phyloP scores from a whole-genome alignment of 2,329 filamentous ascomycete genomes.

The Phaeosphaeria sp. region DNA sequence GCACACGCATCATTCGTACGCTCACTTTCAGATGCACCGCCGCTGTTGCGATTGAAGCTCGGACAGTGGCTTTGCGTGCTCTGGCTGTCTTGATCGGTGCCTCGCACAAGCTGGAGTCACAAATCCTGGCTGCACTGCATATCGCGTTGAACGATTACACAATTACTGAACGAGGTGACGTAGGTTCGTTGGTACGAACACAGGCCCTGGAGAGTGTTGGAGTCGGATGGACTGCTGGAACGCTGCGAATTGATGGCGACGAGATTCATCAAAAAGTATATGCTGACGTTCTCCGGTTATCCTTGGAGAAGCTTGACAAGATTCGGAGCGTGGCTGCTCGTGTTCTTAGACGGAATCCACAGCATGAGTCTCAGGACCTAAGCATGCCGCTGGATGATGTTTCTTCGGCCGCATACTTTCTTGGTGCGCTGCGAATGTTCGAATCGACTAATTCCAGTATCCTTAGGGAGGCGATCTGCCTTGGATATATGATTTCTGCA shows the following conservation, averaged over 20 bases:
- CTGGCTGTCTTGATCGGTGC: constrained; percentile 43
- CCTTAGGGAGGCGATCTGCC: constrained; percentile 58
- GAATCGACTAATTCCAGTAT: constrained; percentile 11
- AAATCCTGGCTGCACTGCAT: constrained; percentile 40
- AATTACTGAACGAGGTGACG: constrained; percentile 84
- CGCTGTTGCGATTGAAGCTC: constrained; percentile 51
- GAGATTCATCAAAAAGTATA: constrained; percentile 28
- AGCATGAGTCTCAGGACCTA: background rate
- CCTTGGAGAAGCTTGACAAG: constrained; percentile 88
- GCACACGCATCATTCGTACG: constrained; percentile 38
- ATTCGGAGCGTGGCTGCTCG: constrained; percentile 62
- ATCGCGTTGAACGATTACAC: constrained; percentile 83
- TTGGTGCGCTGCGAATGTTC: constrained; percentile 54
- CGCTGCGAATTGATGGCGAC: constrained; percentile 19
- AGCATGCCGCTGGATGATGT: constrained; percentile 43
- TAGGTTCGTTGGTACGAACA: constrained; percentile 84
- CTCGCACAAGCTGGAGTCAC: constrained; percentile 12
- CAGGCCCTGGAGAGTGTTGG: constrained; percentile 76
- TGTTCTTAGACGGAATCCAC: background rate
- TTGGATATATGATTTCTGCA: constrained; percentile 74
- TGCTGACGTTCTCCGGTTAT: constrained; percentile 67
- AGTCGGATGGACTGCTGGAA: constrained; percentile 40
- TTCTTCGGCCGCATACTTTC: constrained; percentile 68
- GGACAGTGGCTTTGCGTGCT: constrained; percentile 51
- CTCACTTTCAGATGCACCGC: constrained; percentile 47